Base-by-base conservation (phyloP, 345 rosid species). In the Eucalyptus cladocalyx region DNA sequence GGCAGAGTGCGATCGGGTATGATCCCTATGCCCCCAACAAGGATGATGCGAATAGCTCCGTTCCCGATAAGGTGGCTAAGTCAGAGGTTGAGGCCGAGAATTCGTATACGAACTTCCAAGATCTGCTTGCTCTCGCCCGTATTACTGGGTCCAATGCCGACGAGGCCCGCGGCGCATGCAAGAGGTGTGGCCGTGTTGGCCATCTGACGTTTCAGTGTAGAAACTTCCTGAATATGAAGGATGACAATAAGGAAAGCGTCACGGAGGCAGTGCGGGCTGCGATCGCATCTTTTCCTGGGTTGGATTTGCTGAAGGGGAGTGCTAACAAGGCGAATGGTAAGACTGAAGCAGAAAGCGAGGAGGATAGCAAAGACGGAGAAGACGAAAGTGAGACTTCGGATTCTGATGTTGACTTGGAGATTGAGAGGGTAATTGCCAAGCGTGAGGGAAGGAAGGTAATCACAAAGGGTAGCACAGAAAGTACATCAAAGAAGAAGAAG, bases 1-100 rank as follows among this genome's bases (percentile, higher is more conserved):
- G 99, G 99, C 99, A 97, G 93, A 98, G 97, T 88, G 98, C 99
- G 21, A 98, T 97, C 60, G 96, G 98, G 21, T 98, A 98, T 37
- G 99, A 98, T 89, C 99, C 99, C 6, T 98, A 97, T 90, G 99
- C 99, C 6, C 99, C 99, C 45, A 92, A 90, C 89, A 98, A 96
- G 92, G 99, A 97, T 30, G 99, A 97, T 50, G 87, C 96, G 0
- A 98, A 95, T 91, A 90, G 87, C 51, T 88, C 94, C 14, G 86
- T 92, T n/a, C 95, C 91, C 87, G 92, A 90, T 67, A 90, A 89
- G 45, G 50, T 94, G 4, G 90, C 95, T 12, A 90, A 87, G 83
- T 89, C 90, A 23, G 96, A 96, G 90, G 95, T 95, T 9, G 95
- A 96, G 53, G 93, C 94, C 1, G 99, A 95, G 92, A 98, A 98